These are phyloP conservation scores for Candida methanosorbosa DNA, from an alignment of 805 yeast genomes.

Conservation along the genomic window DNA sequence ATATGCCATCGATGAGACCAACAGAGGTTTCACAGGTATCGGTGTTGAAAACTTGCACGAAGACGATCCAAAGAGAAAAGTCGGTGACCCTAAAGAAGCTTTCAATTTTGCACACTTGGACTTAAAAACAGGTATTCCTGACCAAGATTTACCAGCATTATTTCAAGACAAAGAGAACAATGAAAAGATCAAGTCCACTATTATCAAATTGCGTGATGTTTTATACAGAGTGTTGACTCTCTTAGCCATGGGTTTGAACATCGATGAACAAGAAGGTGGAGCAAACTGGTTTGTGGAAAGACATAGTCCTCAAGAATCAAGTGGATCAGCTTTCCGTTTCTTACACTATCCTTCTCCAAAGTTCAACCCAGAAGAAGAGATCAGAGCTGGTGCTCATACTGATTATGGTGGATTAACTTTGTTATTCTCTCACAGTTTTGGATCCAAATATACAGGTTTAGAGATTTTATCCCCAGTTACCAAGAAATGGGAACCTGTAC, in stretches of 20 bases:
- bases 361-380: conserved; percentile 37
- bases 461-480: conserved; percentile 51
- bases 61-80: conserved; percentile 21
- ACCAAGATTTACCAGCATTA: conserved; percentile 40
- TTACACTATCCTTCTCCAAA: conserved; percentile 60
- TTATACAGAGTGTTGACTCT: conserved; percentile 42
- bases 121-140: conserved; percentile 37
- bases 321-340: conserved; percentile 63
- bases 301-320: conserved; percentile 38
- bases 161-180: conserved; percentile 35
- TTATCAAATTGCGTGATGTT: conserved; percentile 39
- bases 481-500: conserved; percentile 60
- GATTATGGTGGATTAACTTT: conserved; percentile 75
- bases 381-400: conserved; percentile 82
- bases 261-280: conserved; percentile 46
- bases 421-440: conserved; percentile 53
- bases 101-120: conserved; percentile 56
- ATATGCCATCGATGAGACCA: conserved; percentile 42
- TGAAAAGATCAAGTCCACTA: conserved; percentile 29
- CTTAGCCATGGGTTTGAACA: conserved; percentile 54
- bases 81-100: conserved; percentile 45
- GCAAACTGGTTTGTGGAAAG: conserved; percentile 55
- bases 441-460: conserved; percentile 55
- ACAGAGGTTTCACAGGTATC: conserved; percentile 33
- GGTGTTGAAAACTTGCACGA: conserved; percentile 35